phyloP scores from a whole-genome alignment of 176 grass and related monocot species.

The Metroxylon sagu region DNA sequence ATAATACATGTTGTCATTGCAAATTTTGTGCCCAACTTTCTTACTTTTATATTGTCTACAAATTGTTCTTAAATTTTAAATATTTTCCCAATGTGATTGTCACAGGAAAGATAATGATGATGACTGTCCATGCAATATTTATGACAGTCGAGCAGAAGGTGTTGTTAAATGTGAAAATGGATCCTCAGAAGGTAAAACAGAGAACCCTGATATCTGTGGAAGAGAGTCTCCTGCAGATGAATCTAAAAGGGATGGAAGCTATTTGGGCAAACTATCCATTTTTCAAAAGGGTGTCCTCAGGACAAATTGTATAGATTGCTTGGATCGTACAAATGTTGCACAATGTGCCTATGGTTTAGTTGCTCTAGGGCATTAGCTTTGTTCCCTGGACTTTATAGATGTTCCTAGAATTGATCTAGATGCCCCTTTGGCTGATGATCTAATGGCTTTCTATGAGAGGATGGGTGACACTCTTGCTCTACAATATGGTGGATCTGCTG shows the following conservation, averaged over 20 bases:
- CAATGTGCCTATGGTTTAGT: constrained; percentile 84
- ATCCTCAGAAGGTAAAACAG: constrained; percentile 7
- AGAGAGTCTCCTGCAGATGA: constrained; percentile 14
- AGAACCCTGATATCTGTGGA: constrained; percentile 1
- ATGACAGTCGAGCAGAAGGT: constrained; percentile 10
- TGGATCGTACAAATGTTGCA: constrained; percentile 96
- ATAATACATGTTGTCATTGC: no score
- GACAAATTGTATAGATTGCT: constrained; percentile 97
- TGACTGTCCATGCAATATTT: constrained; percentile 10
- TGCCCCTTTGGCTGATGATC: constrained; percentile 51
- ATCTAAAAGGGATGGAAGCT: neutral
- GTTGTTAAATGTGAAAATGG: constrained; percentile 8
- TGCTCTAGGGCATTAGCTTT: constrained; percentile 73
- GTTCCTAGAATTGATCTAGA: constrained; percentile 58
- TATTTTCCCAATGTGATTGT: neutral
- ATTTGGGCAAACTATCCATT: constrained; percentile 30
- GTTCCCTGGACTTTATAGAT: constrained; percentile 45
- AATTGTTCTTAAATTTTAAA: no score
- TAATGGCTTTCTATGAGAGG: constrained; percentile 86
- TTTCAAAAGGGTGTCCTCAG: constrained; percentile 85
- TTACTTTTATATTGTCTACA: no score
- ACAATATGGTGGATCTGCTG: constrained; percentile 85
- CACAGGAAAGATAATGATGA: constrained; percentile 29
- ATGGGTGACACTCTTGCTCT: constrained; percentile 90
- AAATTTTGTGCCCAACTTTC: no score